phyloP scores from a whole-genome alignment of 2,329 filamentous ascomycete species.

The Arachnomyces sp. region DNA sequence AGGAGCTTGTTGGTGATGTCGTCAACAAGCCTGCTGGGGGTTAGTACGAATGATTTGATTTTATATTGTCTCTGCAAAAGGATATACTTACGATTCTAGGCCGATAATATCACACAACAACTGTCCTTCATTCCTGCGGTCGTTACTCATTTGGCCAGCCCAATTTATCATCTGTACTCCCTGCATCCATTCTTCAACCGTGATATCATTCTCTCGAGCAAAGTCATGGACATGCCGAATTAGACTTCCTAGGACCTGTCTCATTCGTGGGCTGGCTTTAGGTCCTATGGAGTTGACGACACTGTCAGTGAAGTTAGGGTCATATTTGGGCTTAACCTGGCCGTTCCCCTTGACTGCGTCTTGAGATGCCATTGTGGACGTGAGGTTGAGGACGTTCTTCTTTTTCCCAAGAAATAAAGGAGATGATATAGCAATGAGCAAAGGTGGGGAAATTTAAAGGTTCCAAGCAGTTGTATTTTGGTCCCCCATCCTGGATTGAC shows the following conservation, averaged over 20 bases:
- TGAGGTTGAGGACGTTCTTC: no score
- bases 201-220: constrained; percentile 50
- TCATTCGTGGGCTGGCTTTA: constrained; percentile 58
- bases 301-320: constrained; percentile 53
- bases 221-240: constrained; percentile 53
- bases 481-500: no score
- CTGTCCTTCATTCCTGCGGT: constrained; percentile 56
- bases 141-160: constrained; percentile 54
- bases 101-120: constrained; percentile 52
- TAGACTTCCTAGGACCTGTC: constrained; percentile 49
- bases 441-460: no score
- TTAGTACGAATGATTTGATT: neutral
- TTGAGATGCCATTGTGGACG: no score
- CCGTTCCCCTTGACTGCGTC: no score
- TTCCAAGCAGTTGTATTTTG: no score
- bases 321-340: constrained; percentile 9
- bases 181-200: constrained; percentile 51
- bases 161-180: constrained; percentile 52
- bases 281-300: constrained; percentile 68
- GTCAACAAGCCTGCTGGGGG: constrained; percentile 53
- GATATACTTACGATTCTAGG: constrained; percentile 45
- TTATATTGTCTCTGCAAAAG: constrained; percentile 23
- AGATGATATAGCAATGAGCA: no score
- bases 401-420: no score
- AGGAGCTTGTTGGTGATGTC: constrained; percentile 67